Evolutionary conservation across 1,284 basidiomycete species (phyloP).

Genomic region (Microbotryum intermedium): DNA sequence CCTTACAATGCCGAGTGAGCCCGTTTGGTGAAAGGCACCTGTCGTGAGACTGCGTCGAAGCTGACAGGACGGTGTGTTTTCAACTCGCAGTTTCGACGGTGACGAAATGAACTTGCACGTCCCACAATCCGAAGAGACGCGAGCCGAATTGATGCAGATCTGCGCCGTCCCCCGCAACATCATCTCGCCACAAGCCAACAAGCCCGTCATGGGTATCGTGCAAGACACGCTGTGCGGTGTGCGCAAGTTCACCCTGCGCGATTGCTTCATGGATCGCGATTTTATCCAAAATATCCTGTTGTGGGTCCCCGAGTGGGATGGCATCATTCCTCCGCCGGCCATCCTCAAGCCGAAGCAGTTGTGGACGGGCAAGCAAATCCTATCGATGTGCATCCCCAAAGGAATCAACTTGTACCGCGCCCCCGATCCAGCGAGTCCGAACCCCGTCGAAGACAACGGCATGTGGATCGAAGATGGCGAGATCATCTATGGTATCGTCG

Average conservation of each 20-base stretch:
- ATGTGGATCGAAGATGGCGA: slow-evolving; percentile 97
- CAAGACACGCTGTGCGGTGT: slow-evolving; percentile 98
- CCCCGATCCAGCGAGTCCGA: slow-evolving; percentile 68
- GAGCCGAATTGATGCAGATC: slow-evolving; percentile 93
- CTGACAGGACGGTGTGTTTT: slow-evolving; percentile 1
- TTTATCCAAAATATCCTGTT: slow-evolving; percentile 93
- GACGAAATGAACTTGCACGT: slow-evolving; percentile 99
- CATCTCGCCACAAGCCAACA: slow-evolving; percentile 98
- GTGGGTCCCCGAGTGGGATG: slow-evolving; percentile 98
- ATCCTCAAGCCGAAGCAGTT: slow-evolving; percentile 94
- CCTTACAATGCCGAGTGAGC: slow-evolving; percentile 78
- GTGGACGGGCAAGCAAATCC: slow-evolving; percentile 97
- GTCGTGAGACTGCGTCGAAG: slow-evolving; percentile 7
- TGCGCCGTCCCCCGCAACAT: slow-evolving; percentile 99
- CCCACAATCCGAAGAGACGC: slow-evolving; percentile 97
- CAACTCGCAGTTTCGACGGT: slow-evolving; percentile 66
- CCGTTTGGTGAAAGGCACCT: slow-evolving; percentile 7
- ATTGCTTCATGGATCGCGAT: slow-evolving; percentile 86
- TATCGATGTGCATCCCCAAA: slow-evolving; percentile 85
- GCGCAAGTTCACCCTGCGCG: slow-evolving; percentile 92
- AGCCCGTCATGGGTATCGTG: slow-evolving; percentile 99
- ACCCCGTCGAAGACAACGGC: slow-evolving; percentile 82
- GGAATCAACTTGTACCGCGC: slow-evolving; percentile 79
- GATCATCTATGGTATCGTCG: slow-evolving; percentile 87
- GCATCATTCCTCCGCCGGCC: slow-evolving; percentile 79